Evolutionary conservation across 495 filamentous ascomycete species (phyloP).

Genomic region (Xylaria venustula): DNA sequence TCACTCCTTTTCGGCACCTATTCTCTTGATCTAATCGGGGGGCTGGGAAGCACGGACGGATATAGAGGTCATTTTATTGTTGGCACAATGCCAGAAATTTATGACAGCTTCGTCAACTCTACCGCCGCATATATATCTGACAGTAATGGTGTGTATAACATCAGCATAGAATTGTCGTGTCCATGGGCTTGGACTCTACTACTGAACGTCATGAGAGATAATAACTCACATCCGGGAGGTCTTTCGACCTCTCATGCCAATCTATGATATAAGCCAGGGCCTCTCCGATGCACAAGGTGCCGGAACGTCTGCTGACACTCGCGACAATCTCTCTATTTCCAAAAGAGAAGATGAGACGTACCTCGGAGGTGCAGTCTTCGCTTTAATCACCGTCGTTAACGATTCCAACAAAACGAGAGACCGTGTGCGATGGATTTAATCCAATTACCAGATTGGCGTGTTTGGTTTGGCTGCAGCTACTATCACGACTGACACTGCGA

Average conservation of each 20-base stretch:
- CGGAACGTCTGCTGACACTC: slow-evolving; percentile 11
- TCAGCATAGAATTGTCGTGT: no score
- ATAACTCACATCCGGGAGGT: no score
- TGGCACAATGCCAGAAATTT: no score
- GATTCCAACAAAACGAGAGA: slow-evolving; percentile 22
- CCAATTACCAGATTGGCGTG: slow-evolving; percentile 23
- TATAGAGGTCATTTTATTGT: no score
- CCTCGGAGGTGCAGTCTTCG: slow-evolving; percentile 27
- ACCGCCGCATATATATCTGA: no score
- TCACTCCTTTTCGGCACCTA: no score
- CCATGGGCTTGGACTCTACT: no score
- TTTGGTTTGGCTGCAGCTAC: slow-evolving; percentile 37
- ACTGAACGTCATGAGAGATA: no score
- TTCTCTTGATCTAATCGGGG: no score
- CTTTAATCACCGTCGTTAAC: slow-evolving; percentile 21
- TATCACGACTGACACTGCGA: slow-evolving; percentile 40
- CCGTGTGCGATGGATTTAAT: slow-evolving; percentile 23
- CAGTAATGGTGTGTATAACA: no score
- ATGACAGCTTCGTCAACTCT: no score
- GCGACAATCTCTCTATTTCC: slow-evolving; percentile 20
- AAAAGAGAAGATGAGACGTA: slow-evolving; percentile 31
- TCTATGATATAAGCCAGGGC: not conserved
- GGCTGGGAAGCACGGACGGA: no score
- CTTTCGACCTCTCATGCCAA: slow-evolving; percentile 21
- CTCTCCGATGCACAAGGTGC: slow-evolving; percentile 33